phyloP scores from a whole-genome alignment of 208 protist genomes.

The Novymonas esmeraldas region DNA sequence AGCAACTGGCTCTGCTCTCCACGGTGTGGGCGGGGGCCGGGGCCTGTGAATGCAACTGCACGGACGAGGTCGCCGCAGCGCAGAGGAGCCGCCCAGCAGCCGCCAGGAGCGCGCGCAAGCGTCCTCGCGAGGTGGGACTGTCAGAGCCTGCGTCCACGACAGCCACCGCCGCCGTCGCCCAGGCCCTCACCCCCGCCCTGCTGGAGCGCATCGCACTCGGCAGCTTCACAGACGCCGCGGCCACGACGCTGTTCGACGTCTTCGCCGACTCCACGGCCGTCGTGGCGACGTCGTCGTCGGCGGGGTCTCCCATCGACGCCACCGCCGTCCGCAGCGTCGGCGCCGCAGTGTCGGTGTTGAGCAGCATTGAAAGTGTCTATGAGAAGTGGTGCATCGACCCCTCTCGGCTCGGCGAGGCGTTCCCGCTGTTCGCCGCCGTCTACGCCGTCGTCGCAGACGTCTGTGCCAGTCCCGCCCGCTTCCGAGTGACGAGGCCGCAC shows the following conservation, averaged over 20 bases:
- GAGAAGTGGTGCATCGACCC: slow-evolving; percentile 45
- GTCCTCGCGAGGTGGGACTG: not conserved
- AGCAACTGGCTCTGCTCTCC: slow-evolving; percentile 58
- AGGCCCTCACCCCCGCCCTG: slow-evolving; percentile 32
- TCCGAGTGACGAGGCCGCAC: slow-evolving; percentile 1
- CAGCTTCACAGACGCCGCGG: slow-evolving; percentile 58
- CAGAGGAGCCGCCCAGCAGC: not conserved
- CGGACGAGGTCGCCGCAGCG: not conserved
- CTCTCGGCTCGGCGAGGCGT: slow-evolving; percentile 52
- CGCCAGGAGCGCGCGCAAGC: slow-evolving; percentile 11
- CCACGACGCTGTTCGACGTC: slow-evolving; percentile 38
- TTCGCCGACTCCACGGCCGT: slow-evolving; percentile 33
- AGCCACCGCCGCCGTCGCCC: not conserved
- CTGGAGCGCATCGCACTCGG: slow-evolving; percentile 71
- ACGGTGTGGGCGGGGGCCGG: slow-evolving; percentile 32
- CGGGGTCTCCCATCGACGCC: no score
- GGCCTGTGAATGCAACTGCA: not conserved
- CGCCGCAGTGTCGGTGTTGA: slow-evolving; percentile 8
- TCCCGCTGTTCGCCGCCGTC: slow-evolving; percentile 61
- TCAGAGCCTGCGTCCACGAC: not conserved
- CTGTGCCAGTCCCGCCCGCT: slow-evolving; percentile 17
- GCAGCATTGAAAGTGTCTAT: slow-evolving; percentile 38
- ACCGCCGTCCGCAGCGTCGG: no score
- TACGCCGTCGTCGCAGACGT: slow-evolving; percentile 56
- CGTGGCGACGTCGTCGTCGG: not conserved